Percentiles rank a stretch among this genome's conserved stretches.
phyloP scores from a whole-genome alignment of 2,329 filamentous ascomycete genomes.

The Cordyceps javanica region DNA sequence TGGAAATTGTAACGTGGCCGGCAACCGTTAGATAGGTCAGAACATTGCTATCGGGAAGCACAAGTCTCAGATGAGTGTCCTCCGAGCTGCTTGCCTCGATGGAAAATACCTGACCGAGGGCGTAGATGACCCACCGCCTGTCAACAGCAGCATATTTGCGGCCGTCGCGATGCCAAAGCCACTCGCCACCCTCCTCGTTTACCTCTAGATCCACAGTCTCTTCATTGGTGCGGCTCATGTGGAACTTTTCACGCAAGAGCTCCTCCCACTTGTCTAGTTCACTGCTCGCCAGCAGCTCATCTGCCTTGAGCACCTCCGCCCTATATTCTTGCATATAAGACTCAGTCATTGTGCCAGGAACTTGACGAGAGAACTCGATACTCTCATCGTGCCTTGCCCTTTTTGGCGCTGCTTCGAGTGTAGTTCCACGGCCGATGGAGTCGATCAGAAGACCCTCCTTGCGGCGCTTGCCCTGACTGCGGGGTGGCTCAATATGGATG shows the following conservation, averaged over 20 bases:
- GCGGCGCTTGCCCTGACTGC: conserved; percentile 47
- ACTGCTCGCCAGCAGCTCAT: conserved; percentile 39
- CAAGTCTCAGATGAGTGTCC: conserved; percentile 26
- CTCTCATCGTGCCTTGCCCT: conserved; percentile 25
- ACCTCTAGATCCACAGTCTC: conserved; percentile 18
- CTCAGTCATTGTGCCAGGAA: conserved; percentile 46
- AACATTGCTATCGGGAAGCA: conserved; percentile 46
- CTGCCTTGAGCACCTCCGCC: conserved; percentile 39
- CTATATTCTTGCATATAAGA: conserved; percentile 41
- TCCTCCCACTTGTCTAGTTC: conserved; percentile 45
- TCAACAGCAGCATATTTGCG: conserved; percentile 50
- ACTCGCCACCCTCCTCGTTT: conserved; percentile 30
- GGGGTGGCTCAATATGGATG: conserved; percentile 61
- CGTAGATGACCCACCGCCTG: conserved; percentile 58
- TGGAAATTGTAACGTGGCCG: conserved; percentile 54
- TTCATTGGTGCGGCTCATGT: conserved; percentile 23
- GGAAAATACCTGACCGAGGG: conserved; percentile 55
- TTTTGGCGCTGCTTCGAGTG: conserved; percentile 31
- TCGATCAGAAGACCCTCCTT: conserved; percentile 64
- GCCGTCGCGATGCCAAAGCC: conserved; percentile 42
- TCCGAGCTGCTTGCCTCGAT: conserved; percentile 41
- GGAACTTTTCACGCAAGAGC: conserved; percentile 43
- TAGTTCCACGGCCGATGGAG: conserved; percentile 61
- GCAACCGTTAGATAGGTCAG: conserved; percentile 54
- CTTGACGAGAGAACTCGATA: conserved; percentile 27